These are phyloP conservation scores for Botryotinia globosa DNA, from an alignment of 2,329 filamentous ascomycete genomes.

Conservation along the genomic window DNA sequence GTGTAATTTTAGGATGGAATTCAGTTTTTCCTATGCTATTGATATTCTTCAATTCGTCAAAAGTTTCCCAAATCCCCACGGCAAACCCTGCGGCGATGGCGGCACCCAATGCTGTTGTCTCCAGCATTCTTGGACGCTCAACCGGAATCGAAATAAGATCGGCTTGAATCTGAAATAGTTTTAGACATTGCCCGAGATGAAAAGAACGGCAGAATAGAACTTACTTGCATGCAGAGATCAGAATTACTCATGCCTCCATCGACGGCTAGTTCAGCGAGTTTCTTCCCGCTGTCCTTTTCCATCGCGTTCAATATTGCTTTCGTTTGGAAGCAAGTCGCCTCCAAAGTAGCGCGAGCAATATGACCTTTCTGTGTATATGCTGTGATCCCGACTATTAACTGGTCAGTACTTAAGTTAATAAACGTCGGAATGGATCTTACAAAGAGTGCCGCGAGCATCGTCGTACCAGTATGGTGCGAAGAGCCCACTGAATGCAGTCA, in stretches of 20 bases:
- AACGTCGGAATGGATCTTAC: conserved; percentile 40
- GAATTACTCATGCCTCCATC: conserved; percentile 73
- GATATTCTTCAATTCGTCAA: conserved; percentile 69
- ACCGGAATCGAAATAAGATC: conserved; percentile 78
- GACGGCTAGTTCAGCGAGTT: conserved; percentile 61
- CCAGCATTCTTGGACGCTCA: conserved; percentile 75
- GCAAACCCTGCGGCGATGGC: conserved; percentile 82
- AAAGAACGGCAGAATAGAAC: conserved; percentile 26
- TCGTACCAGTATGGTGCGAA: conserved; percentile 78
- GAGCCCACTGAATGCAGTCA: conserved; percentile 70
- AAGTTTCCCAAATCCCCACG: conserved; percentile 69
- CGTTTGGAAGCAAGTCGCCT: conserved; percentile 72
- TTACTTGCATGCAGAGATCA: conserved; percentile 66
- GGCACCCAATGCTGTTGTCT: conserved; percentile 78
- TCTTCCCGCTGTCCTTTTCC: conserved; percentile 67
- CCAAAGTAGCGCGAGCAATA: conserved; percentile 68
- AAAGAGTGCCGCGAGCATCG: conserved; percentile 69
- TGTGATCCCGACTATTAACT: conserved; percentile 56
- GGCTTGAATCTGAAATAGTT: conserved; percentile 60
- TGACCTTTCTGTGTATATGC: conserved; percentile 68
- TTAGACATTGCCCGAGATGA: not conserved
- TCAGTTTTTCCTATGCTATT: conserved; percentile 66
- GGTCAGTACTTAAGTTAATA: conserved; percentile 20
- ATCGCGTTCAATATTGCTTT: conserved; percentile 71
- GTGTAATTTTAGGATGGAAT: conserved; percentile 63